Conservation (phyloP, 2,329 filamentous ascomycete genomes). For the Ramularia endophylla region DNA sequence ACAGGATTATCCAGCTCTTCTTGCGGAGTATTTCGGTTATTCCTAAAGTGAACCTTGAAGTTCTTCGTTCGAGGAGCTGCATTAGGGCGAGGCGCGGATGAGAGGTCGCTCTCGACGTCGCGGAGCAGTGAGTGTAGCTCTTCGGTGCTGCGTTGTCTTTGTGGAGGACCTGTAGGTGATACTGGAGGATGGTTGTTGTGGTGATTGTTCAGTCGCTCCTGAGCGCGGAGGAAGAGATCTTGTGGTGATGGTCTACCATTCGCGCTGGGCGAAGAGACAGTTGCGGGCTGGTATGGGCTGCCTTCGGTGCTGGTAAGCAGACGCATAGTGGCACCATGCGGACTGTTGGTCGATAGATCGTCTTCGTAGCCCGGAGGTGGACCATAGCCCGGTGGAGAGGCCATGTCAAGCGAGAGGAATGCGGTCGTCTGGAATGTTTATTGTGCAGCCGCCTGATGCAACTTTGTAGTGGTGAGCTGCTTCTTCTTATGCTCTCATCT, state of each 20-base stretch:
- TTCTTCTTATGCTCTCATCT: too few species aligned
- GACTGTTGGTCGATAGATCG: conserved; percentile 28
- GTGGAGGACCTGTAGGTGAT: conserved; percentile 8
- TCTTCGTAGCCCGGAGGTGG: conserved; percentile 43
- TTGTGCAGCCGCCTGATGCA: too few species aligned
- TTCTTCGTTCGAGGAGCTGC: conserved; percentile 21
- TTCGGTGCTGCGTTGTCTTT: conserved; percentile 25
- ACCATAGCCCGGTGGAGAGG: conserved; percentile 25
- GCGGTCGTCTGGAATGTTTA: conserved; percentile 1
- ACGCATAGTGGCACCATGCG: conserved; percentile 44
- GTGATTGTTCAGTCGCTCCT: conserved; percentile 17
- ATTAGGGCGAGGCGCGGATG: conserved; percentile 17
- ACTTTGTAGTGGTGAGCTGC: too few species aligned
- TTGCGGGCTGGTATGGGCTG: conserved; percentile 26
- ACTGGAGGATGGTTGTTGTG: conserved; percentile 6
- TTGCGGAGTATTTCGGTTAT: conserved; percentile 6
- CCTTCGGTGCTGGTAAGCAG: conserved; percentile 44
- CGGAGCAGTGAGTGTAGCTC: conserved; percentile 41
- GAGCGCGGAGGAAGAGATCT: conserved; percentile 27
- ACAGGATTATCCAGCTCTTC: background rate
- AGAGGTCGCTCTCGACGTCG: conserved; percentile 33
- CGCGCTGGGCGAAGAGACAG: conserved; percentile 16
- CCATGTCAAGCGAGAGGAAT: conserved; percentile 21
- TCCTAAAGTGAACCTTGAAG: conserved; percentile 30
- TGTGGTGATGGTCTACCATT: conserved; percentile 36